Conservation (phyloP, 202 grass and related monocot species). For the Miscanthus sacchariflorus region DNA sequence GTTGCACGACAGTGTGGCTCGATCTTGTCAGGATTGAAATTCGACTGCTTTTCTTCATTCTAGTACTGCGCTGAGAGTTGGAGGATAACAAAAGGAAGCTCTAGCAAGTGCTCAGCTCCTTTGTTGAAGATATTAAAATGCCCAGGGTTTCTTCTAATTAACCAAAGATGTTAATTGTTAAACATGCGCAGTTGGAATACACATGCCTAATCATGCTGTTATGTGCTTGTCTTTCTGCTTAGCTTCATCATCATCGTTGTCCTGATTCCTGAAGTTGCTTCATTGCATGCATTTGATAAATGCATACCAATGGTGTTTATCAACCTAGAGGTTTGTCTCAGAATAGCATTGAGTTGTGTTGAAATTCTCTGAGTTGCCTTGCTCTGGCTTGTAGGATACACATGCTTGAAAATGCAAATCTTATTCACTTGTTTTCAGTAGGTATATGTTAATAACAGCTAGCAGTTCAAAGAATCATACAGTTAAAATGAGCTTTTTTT, state of each 20-base stretch:
- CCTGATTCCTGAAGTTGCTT: not conserved
- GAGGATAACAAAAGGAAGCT: not conserved
- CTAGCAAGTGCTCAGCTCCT: not conserved
- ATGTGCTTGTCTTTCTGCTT: not conserved
- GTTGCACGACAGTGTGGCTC: not conserved
- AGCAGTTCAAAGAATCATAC: conserved; percentile 11
- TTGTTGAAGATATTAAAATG: not conserved
- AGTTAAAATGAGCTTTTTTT: not conserved
- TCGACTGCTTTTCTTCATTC: not conserved
- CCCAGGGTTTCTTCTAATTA: not conserved
- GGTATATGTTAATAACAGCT: not conserved
- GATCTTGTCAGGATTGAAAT: not conserved
- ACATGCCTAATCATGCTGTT: not conserved
- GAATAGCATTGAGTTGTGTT: not conserved
- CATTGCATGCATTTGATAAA: not conserved
- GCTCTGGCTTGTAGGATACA: not conserved
- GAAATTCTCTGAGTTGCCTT: not conserved
- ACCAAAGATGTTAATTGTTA: not conserved
- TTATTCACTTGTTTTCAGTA: not conserved
- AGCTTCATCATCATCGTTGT: not conserved
- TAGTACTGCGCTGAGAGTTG: not conserved
- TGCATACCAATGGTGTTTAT: not conserved
- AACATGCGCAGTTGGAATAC: not conserved
- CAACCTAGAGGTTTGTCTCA: not conserved
- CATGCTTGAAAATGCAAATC: not conserved